phyloP scores from a whole-genome alignment of 768 basidiomycete species.

The Lactifluus subvellereus region DNA sequence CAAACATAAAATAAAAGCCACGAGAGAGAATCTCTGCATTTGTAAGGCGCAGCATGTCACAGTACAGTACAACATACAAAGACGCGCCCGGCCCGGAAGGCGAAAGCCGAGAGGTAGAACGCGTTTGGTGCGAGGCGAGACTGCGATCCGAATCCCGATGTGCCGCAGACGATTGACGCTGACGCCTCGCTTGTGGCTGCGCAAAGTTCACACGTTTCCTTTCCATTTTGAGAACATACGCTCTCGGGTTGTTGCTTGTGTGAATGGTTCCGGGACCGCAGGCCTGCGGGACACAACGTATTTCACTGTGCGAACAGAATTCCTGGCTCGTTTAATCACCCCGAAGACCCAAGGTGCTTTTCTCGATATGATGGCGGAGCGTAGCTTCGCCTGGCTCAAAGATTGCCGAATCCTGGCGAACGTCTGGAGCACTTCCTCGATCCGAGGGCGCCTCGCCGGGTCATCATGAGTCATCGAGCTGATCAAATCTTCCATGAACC shows the following conservation, averaged over 20 bases:
- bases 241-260: background rate
- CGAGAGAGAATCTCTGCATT: no score
- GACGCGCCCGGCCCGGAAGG: no score
- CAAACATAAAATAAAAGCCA: no score
- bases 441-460: background rate
- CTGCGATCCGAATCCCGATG: no score
- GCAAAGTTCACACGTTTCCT: no score
- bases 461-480: background rate
- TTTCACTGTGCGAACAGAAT: constrained; percentile 20
- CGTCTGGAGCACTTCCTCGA: background rate
- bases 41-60: no score
- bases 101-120: no score
- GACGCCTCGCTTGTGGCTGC: no score
- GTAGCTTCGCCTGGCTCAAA: background rate
- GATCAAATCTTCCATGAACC: background rate
- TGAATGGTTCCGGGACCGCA: constrained; percentile 38
- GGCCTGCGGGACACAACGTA: constrained; percentile 39
- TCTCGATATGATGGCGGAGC: background rate
- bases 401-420: background rate
- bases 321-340: background rate
- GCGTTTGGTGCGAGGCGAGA: no score
- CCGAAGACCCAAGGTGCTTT: background rate
- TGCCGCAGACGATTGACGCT: no score
- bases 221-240: background rate
- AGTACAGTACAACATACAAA: no score